A percentile compares a stretch with the other conserved stretches of the same genome.
Evolutionary conservation across 768 basidiomycete species (phyloP).

Genomic region (Boletus coccyginus): DNA sequence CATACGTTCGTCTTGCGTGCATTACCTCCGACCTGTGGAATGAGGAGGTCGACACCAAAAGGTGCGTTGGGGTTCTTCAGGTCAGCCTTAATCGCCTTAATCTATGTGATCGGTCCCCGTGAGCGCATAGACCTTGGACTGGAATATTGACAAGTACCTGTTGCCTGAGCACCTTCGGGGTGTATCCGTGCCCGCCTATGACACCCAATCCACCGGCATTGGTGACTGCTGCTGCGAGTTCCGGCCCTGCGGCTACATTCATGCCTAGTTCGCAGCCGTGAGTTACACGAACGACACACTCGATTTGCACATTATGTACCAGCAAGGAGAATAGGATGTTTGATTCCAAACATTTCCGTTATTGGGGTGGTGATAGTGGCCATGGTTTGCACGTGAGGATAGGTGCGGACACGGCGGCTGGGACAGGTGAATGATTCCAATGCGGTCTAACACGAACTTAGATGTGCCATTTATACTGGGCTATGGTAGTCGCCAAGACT

Average conservation of each 20-base stretch:
- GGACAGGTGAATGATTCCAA: no score
- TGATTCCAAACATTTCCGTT: slow-evolving; percentile 84
- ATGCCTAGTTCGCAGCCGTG: slow-evolving; percentile 41
- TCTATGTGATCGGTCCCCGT: slow-evolving; percentile 40
- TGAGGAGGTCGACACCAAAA: slow-evolving; percentile 88
- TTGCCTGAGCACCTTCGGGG: slow-evolving; percentile 73
- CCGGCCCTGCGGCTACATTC: slow-evolving; percentile 71
- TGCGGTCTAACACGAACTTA: no score
- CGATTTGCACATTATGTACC: slow-evolving; percentile 37
- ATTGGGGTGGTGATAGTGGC: slow-evolving; percentile 79
- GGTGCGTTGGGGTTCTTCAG: slow-evolving; percentile 74
- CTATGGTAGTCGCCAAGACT: no score
- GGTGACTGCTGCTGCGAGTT: slow-evolving; percentile 90
- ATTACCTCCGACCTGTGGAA: slow-evolving; percentile 82
- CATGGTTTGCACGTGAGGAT: slow-evolving; percentile 7
- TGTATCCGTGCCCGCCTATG: slow-evolving; percentile 87
- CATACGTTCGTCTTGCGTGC: slow-evolving; percentile 89
- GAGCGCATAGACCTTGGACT: neutral
- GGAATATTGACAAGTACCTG: slow-evolving; percentile 51
- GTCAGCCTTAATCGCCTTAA: slow-evolving; percentile 67
- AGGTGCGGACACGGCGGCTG: neutral
- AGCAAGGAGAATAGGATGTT: slow-evolving; percentile 85
- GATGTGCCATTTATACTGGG: no score
- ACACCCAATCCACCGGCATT: slow-evolving; percentile 94
- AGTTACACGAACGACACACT: slow-evolving; percentile 36